Conservation (phyloP, 2,329 filamentous ascomycete species). For the Epichloe sylvatica region DNA sequence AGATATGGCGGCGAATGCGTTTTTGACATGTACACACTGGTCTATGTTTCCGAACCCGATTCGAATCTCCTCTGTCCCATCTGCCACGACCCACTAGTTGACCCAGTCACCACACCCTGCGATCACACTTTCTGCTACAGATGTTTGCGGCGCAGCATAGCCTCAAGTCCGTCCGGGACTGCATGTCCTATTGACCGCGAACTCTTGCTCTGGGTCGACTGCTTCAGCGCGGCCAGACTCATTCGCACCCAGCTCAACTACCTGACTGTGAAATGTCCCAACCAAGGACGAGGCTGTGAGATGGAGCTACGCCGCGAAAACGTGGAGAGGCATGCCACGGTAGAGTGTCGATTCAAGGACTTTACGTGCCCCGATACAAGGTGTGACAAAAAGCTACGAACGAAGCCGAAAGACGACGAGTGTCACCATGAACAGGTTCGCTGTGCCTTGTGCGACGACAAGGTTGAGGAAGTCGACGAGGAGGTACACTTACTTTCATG, state of each 20-base stretch:
- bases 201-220: slow-evolving; percentile 24
- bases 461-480: slow-evolving; percentile 31
- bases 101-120: slow-evolving; percentile 47
- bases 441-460: slow-evolving; percentile 41
- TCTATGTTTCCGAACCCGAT: slow-evolving; percentile 30
- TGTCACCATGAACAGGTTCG: slow-evolving; percentile 37
- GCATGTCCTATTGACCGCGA: slow-evolving; percentile 47
- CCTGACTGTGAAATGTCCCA: slow-evolving; percentile 45
- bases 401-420: slow-evolving; percentile 34
- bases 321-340: slow-evolving; percentile 40
- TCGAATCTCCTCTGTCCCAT: slow-evolving; percentile 38
- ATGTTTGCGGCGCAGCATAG: slow-evolving; percentile 35
- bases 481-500: slow-evolving; percentile 28
- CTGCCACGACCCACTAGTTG: slow-evolving; percentile 46
- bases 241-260: slow-evolving; percentile 47
- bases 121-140: slow-evolving; percentile 51
- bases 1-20: slow-evolving; percentile 24
- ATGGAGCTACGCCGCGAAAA: slow-evolving; percentile 37
- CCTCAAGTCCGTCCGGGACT: slow-evolving; percentile 25
- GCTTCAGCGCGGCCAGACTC: slow-evolving; percentile 30
- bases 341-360: slow-evolving; percentile 41
- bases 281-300: slow-evolving; percentile 35
- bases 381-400: slow-evolving; percentile 38
- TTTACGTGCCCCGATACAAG: slow-evolving; percentile 40
- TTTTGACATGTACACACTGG: slow-evolving; percentile 32